A percentile compares a stretch with the other conserved stretches of the same genome.
These are phyloP conservation scores for Phytophthora meadii DNA, from an alignment of 352 stramenopile genomes.

Conservation along the genomic window DNA sequence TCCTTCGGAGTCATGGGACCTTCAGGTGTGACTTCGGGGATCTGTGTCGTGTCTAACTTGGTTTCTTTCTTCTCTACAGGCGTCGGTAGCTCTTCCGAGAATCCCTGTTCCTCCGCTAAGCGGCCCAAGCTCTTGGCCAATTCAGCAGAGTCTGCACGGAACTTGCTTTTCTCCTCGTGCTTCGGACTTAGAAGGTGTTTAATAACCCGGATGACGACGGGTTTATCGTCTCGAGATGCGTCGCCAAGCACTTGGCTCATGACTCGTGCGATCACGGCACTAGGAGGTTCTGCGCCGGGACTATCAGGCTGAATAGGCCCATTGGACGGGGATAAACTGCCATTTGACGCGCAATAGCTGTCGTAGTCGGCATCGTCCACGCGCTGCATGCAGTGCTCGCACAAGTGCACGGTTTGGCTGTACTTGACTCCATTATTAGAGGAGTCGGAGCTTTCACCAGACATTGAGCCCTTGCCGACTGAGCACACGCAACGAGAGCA, in stretches of 20 bases:
- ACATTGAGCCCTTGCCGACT: slow-evolving; percentile 28
- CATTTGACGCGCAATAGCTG: slow-evolving; percentile 34
- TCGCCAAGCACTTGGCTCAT: slow-evolving; percentile 52
- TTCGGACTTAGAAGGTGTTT: slow-evolving; percentile 54
- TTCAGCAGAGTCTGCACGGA: slow-evolving; percentile 24
- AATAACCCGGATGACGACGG: slow-evolving; percentile 56
- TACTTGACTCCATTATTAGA: slow-evolving; percentile 28
- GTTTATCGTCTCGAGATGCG: slow-evolving; percentile 41
- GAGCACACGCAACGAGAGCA: slow-evolving; percentile 58
- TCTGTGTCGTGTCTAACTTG: neutral
- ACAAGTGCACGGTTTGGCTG: slow-evolving; percentile 52
- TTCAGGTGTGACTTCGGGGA: slow-evolving; percentile 14
- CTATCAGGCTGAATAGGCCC: slow-evolving; percentile 32
- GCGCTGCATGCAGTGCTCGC: slow-evolving; percentile 57
- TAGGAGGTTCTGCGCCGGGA: slow-evolving; percentile 25
- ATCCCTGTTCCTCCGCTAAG: slow-evolving; percentile 28
- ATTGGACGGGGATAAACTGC: slow-evolving; percentile 25
- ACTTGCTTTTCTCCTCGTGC: slow-evolving; percentile 24
- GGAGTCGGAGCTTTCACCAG: slow-evolving; percentile 5
- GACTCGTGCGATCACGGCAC: slow-evolving; percentile 40
- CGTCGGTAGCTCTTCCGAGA: slow-evolving; percentile 20
- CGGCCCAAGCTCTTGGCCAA: slow-evolving; percentile 24
- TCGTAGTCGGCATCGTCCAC: slow-evolving; percentile 66
- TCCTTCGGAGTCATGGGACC: slow-evolving; percentile 6
- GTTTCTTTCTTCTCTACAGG: neutral